These are phyloP conservation scores for Eucalyptus erythrocorys DNA, from an alignment of 345 rosid genomes.

Conservation along the genomic window DNA sequence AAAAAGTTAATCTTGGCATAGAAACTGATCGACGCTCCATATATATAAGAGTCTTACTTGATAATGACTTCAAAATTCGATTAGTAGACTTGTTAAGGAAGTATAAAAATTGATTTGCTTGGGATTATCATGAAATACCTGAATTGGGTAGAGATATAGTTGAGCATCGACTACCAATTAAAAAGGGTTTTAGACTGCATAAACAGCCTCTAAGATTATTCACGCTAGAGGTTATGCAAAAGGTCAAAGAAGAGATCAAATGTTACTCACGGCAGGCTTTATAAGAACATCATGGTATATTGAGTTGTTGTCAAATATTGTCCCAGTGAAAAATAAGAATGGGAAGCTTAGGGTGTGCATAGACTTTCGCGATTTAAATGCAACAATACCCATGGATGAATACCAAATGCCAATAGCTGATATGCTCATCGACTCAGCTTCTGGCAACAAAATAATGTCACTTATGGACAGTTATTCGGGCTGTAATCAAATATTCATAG, in stretches of 20 bases:
- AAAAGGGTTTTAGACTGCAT: background rate
- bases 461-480: background rate
- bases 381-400: background rate
- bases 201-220: background rate
- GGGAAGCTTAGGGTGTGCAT: background rate
- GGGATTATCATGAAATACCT: background rate
- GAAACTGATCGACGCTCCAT: background rate
- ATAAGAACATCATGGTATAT: background rate
- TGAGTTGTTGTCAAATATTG: background rate
- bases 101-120: background rate
- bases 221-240: background rate
- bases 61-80: too few species aligned
- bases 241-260: background rate
- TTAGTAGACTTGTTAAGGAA: background rate
- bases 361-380: background rate
- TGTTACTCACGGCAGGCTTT: background rate
- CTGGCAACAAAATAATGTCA: background rate
- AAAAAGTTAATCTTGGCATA: background rate
- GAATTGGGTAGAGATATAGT: background rate
- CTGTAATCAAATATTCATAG: background rate
- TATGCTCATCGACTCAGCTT: background rate
- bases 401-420: background rate
- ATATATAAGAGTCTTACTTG: background rate
- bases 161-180: background rate
- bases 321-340: background rate